These are phyloP conservation scores for Penicillium concentricum DNA, from an alignment of 2,329 filamentous ascomycete genomes.

Conservation along the genomic window DNA sequence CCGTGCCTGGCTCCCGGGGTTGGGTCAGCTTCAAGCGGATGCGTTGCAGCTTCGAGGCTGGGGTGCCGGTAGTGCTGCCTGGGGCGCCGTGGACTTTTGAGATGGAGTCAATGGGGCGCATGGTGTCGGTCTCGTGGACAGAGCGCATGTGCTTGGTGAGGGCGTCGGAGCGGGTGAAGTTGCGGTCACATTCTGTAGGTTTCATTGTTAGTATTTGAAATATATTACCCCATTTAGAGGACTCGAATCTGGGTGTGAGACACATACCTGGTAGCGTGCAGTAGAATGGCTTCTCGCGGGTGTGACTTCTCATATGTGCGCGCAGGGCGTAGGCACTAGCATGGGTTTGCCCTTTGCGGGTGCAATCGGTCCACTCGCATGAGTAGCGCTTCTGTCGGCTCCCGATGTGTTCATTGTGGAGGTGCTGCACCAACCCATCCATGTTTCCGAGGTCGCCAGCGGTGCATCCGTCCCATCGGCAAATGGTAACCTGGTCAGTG, in stretches of 20 bases:
- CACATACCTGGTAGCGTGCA: slow-evolving; percentile 82
- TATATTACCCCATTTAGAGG: background rate
- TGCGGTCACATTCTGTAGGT: slow-evolving; percentile 82
- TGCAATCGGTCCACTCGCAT: slow-evolving; percentile 95
- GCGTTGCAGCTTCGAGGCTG: slow-evolving; percentile 38
- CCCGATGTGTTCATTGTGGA: slow-evolving; percentile 92
- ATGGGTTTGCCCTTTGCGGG: slow-evolving; percentile 83
- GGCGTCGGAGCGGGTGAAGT: slow-evolving; percentile 93
- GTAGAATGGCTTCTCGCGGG: slow-evolving; percentile 96
- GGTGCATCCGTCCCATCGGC: slow-evolving; percentile 73
- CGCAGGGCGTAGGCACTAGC: slow-evolving; percentile 94
- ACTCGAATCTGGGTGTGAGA: background rate
- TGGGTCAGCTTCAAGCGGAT: slow-evolving; percentile 45
- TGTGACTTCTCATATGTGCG: slow-evolving; percentile 97
- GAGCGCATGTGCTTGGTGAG: slow-evolving; percentile 98
- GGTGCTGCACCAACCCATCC: slow-evolving; percentile 77
- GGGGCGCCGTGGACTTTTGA: slow-evolving; percentile 36
- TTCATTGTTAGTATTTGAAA: background rate
- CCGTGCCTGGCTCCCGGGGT: slow-evolving; percentile 29
- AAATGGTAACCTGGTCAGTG: slow-evolving; percentile 74
- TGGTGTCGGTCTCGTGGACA: slow-evolving; percentile 92
- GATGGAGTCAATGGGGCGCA: slow-evolving; percentile 63
- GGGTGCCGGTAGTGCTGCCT: slow-evolving; percentile 24
- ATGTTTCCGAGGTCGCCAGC: slow-evolving; percentile 73
- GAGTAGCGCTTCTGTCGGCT: slow-evolving; percentile 93